These are phyloP conservation scores for Salicornia ramosissima DNA, from an alignment of 148 eudicot genomes.

Conservation along the genomic window DNA sequence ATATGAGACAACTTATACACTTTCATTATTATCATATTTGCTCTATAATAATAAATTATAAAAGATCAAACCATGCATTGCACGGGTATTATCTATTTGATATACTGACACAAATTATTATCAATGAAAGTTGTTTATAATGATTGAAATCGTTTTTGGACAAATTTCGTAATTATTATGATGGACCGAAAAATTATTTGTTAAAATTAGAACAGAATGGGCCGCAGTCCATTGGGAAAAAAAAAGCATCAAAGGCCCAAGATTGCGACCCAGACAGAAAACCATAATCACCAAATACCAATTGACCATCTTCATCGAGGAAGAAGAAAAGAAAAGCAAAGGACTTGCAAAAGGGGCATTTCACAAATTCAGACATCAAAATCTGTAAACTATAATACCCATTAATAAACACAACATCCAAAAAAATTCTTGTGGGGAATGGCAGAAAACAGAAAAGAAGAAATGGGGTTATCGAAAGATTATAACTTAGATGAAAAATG, in stretches of 20 bases:
- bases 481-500: constrained; percentile 69
- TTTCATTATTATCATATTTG: too few species aligned
- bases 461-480: constrained; percentile 27
- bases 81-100: too few species aligned
- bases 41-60: too few species aligned
- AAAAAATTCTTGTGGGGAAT: constrained; percentile 22
- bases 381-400: not conserved
- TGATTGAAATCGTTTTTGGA: too few species aligned
- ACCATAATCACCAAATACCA: not conserved
- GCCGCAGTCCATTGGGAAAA: not conserved
- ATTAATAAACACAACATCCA: not conserved
- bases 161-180: too few species aligned
- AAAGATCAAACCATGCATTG: too few species aligned
- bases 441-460: constrained; percentile 47
- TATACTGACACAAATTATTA: too few species aligned
- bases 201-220: too few species aligned
- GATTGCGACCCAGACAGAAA: not conserved
- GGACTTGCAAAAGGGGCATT: not conserved
- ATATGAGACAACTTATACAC: too few species aligned
- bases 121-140: too few species aligned
- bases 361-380: not conserved
- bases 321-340: constrained; percentile 4
- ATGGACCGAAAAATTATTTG: too few species aligned
- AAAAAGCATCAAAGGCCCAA: not conserved
- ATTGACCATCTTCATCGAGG: not conserved